Conservation (phyloP, 495 filamentous ascomycete genomes). For the Lophium mytilinum region DNA sequence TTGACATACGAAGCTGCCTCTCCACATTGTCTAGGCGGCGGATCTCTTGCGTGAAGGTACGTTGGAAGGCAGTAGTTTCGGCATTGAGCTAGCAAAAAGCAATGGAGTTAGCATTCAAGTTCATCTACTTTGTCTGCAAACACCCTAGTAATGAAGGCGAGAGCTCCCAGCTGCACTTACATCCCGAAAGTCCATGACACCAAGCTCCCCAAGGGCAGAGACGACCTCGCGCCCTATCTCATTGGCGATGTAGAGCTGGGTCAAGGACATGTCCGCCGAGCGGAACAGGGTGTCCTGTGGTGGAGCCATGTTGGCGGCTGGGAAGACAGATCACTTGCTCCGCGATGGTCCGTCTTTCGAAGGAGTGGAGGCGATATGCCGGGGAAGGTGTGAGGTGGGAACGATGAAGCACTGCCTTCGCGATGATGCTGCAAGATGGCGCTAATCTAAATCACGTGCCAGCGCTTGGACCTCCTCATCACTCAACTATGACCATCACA, state of each 20-base stretch:
- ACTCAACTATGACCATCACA: too few species aligned
- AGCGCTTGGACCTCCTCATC: too few species aligned
- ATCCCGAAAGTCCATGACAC: slow-evolving; percentile 93
- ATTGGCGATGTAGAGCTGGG: slow-evolving; percentile 97
- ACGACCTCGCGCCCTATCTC: slow-evolving; percentile 98
- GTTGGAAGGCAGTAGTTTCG: slow-evolving; percentile 86
- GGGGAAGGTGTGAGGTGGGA: neutral
- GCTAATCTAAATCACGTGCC: too few species aligned
- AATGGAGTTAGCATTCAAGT: slow-evolving; percentile 8
- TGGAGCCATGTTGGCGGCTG: slow-evolving; percentile 40
- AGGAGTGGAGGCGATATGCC: neutral
- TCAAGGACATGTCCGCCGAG: slow-evolving; percentile 99
- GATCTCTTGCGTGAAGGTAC: slow-evolving; percentile 96
- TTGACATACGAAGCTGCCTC: slow-evolving; percentile 79
- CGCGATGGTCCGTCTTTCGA: neutral
- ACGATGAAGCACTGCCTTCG: neutral
- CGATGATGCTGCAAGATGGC: neutral
- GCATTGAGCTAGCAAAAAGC: slow-evolving; percentile 59
- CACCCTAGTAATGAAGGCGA: slow-evolving; percentile 1
- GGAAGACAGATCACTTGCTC: slow-evolving; percentile 5
- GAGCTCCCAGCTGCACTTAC: slow-evolving; percentile 45
- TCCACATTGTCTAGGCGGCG: slow-evolving; percentile 95
- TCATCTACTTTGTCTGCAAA: slow-evolving; percentile 6
- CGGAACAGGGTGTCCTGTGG: slow-evolving; percentile 91
- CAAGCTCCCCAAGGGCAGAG: slow-evolving; percentile 90